Conservation (phyloP, 2,329 filamentous ascomycete species). For the Ceratocystis alfenasii region DNA sequence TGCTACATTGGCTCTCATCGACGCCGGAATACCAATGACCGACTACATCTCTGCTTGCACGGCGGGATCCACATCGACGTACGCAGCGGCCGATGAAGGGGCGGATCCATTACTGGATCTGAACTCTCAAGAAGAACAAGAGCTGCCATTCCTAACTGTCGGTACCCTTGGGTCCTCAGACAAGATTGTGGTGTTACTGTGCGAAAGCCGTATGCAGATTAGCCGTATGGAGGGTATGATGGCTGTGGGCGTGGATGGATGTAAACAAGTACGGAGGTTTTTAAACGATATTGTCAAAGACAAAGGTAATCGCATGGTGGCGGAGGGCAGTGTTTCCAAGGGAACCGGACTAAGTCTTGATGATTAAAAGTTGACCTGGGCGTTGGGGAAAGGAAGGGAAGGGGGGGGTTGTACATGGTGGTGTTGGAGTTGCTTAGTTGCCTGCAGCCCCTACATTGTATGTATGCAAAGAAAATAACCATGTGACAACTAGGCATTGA, state of each 20-base stretch:
- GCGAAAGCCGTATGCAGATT: conserved; percentile 81
- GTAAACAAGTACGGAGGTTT: conserved; percentile 70
- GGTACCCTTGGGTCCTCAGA: conserved; percentile 65
- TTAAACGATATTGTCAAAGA: conserved; percentile 68
- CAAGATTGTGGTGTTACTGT: conserved; percentile 64
- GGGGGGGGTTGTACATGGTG: too few relatives aligned
- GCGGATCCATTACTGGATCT: conserved; percentile 72
- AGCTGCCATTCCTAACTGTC: conserved; percentile 78
- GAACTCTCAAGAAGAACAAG: conserved; percentile 69
- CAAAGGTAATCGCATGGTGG: conserved; percentile 52
- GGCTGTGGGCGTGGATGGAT: conserved; percentile 82
- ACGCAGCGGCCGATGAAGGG: conserved; percentile 50
- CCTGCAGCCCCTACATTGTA: too few relatives aligned
- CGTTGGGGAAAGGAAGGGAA: too few relatives aligned
- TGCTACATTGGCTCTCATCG: conserved; percentile 77
- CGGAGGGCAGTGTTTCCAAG: conserved; percentile 9
- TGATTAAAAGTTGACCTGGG: background rate
- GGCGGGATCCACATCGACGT: conserved; percentile 62
- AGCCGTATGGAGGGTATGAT: conserved; percentile 81
- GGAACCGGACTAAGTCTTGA: conserved; percentile 8
- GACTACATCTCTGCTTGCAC: conserved; percentile 85
- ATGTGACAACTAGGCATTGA: background rate
- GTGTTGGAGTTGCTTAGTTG: too few relatives aligned
- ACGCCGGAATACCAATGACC: conserved; percentile 90
- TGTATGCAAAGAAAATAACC: background rate